phyloP scores from a whole-genome alignment of 164 flowering plant genomes.

The Nymphaea colorata region DNA sequence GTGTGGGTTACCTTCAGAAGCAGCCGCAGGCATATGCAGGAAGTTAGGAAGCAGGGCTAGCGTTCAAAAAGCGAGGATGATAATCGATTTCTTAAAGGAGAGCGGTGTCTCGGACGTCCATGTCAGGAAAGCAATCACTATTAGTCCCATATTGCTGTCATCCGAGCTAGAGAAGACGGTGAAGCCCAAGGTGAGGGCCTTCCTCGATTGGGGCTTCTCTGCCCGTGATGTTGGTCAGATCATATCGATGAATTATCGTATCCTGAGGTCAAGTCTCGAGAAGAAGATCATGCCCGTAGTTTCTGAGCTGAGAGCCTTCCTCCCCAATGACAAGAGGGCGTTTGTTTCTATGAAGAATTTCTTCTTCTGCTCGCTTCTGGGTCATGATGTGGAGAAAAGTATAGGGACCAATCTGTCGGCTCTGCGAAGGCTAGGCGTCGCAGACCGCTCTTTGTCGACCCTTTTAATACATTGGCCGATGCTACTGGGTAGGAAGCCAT shows the following conservation, averaged over 20 bases:
- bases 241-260: not conserved
- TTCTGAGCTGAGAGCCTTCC: not conserved
- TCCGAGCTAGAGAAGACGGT: conserved; percentile 4
- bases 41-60: not conserved
- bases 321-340: not conserved
- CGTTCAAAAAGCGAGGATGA: not conserved
- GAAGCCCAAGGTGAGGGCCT: conserved; percentile 3
- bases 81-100: conserved; percentile 2
- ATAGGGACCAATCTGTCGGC: not conserved
- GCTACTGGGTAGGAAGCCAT: not conserved
- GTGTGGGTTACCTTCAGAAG: not conserved
- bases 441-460: not conserved
- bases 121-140: conserved; percentile 1
- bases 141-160: not conserved
- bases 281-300: not conserved
- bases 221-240: conserved; percentile 4
- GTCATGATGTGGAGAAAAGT: too few relatives aligned
- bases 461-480: conserved; percentile 1
- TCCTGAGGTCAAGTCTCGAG: not conserved
- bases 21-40: not conserved
- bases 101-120: conserved; percentile 11
- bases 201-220: conserved; percentile 7
- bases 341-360: conserved; percentile 1
- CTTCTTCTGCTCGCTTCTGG: not conserved
- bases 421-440: conserved; percentile 2